Evolutionary conservation across 139 green algal genomes (phyloP).

Genomic region (Tetratostichococcus sp.): DNA sequence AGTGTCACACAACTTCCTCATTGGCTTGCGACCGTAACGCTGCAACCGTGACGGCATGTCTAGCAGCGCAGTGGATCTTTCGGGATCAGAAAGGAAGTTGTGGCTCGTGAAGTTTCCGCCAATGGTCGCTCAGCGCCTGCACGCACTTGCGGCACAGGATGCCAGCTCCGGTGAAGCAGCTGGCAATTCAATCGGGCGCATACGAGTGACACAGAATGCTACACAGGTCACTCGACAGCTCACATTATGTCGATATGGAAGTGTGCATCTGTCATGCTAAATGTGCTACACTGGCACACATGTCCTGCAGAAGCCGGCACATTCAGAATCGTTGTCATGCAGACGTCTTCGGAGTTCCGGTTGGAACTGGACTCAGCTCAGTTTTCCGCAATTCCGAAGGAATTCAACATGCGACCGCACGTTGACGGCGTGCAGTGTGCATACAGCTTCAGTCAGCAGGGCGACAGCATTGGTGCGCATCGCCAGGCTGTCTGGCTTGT

Average conservation of each 20-base stretch:
- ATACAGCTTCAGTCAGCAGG: background rate
- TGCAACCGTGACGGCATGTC: background rate
- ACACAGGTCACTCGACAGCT: background rate
- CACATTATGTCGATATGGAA: background rate
- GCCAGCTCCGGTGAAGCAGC: background rate
- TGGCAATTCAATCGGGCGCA: background rate
- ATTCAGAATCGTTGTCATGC: background rate
- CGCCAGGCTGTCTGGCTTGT: background rate
- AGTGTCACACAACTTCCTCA: too few relatives aligned
- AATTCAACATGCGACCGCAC: background rate
- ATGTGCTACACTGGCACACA: too few relatives aligned
- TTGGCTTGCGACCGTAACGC: background rate
- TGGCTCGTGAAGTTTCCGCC: conserved; percentile 2
- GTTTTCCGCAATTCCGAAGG: background rate
- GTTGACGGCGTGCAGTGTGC: background rate
- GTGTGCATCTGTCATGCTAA: too few relatives aligned
- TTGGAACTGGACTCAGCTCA: background rate
- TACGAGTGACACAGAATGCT: background rate
- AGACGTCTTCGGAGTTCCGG: background rate
- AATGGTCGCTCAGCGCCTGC: background rate
- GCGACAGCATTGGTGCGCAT: background rate
- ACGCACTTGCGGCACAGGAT: background rate
- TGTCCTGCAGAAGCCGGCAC: too few relatives aligned
- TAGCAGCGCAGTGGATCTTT: background rate
- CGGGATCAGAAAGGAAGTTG: background rate